These are phyloP conservation scores for Tolypocladium paradoxum DNA, from an alignment of 2,329 filamentous ascomycete genomes.

Conservation along the genomic window DNA sequence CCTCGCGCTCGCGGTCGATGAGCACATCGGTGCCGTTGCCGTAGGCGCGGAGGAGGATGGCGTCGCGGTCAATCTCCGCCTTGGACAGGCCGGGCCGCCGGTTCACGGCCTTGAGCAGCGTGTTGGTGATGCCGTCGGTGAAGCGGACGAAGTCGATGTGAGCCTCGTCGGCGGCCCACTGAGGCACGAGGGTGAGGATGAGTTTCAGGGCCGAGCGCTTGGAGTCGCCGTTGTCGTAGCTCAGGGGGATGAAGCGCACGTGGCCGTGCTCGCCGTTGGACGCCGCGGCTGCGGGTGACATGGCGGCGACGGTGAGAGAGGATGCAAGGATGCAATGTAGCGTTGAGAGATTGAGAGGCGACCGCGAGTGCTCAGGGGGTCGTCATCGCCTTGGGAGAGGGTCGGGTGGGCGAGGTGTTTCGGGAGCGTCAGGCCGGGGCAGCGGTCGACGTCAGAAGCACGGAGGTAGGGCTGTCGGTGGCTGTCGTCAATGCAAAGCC, in stretches of 20 bases:
- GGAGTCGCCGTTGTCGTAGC: conserved; percentile 68
- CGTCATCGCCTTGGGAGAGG: not conserved
- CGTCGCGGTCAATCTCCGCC: conserved; percentile 67
- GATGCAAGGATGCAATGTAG: not conserved
- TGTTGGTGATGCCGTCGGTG: conserved; percentile 98
- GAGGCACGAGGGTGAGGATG: conserved; percentile 67
- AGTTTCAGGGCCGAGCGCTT: conserved; percentile 70
- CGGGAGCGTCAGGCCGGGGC: not conserved
- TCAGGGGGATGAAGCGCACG: conserved; percentile 58
- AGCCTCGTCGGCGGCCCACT: conserved; percentile 67
- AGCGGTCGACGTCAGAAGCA: not conserved
- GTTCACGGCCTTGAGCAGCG: conserved; percentile 69
- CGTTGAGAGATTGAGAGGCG: not conserved
- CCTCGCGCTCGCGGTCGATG: conserved; percentile 86
- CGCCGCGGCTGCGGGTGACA: conserved; percentile 22
- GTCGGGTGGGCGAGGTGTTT: not conserved
- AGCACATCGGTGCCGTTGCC: conserved; percentile 88
- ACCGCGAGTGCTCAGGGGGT: conserved; percentile 2
- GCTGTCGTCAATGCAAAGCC: not conserved
- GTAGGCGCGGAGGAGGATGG: conserved; percentile 84
- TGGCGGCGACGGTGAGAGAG: conserved; percentile 10
- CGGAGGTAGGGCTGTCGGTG: not conserved
- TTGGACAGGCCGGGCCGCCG: conserved; percentile 55
- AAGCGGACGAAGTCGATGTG: conserved; percentile 80
- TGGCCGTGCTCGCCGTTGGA: conserved; percentile 26